Base-by-base conservation (phyloP, 228 moss, liverwort and hornwort species). In the Sphagnum fallax region DNA sequence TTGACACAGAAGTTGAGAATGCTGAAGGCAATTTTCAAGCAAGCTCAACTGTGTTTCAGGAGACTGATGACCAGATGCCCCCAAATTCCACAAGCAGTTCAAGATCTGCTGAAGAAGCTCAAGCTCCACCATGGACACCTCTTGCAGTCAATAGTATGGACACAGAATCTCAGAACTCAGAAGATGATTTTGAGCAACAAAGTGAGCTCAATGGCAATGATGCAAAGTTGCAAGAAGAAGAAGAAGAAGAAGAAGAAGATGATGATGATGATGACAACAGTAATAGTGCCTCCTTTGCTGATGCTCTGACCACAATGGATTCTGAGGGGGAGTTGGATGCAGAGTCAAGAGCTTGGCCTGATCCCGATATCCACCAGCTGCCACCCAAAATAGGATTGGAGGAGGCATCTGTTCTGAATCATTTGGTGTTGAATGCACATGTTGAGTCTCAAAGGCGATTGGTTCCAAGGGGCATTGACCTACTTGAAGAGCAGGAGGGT, bases 261-360 rank as follows among this genome's bases (percentile, higher is more conserved):
- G 53, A 71, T 1, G 85, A 86, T 50, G 85, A 84, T 32, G 81
- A 73, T 3, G 95, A 95, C 18, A 84, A 80, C 60, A 90, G 87
- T 49, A 83, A 83, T 48, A 79, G 74, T 2, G 95, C 92, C 16
- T 83, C 78, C 61, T 95, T 71, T 66, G 83, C 83, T 66, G 95
- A 95, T 67, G 95, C 95, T 49, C 63, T 92, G 63, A 85, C 92
- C 51, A 95, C 95, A 47, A 88, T 95, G 87, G 95, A 84, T 12
- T 87, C 92, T 2, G 92, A 95, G 52, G 82, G 68, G 48, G 92
- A 95, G n/a, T 90, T 84, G 15, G 92, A 95, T 10, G 82, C 87
- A 4, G 92, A 89, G 12, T 73, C 90, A 48, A 72, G 84, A 65
- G 63, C 70, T 10, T 75, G 71, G 77, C 85, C 79, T 78, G 80